Percentiles rank a stretch among this genome's conserved stretches.
Conservation (phyloP, 768 basidiomycete species). For the Lentinula sp. region DNA sequence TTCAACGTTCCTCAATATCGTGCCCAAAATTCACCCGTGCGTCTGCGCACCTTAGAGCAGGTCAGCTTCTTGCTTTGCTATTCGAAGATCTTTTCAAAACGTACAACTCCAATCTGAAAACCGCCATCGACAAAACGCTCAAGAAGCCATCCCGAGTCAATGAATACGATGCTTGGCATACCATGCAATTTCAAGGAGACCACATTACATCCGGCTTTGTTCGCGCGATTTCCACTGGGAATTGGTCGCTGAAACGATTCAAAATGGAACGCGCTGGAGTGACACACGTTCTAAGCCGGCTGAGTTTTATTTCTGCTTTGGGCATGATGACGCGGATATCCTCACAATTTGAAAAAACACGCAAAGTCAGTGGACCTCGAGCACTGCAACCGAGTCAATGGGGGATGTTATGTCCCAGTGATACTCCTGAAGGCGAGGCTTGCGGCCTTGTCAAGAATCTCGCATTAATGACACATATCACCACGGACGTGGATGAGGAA, state of each 20-base stretch:
- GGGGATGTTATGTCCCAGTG: slow-evolving; percentile 97
- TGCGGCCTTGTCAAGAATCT: slow-evolving; percentile 98
- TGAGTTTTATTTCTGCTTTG: slow-evolving; percentile 94
- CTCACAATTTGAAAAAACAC: slow-evolving; percentile 98
- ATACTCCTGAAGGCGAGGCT: slow-evolving; percentile 99
- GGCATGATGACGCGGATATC: slow-evolving; percentile 99
- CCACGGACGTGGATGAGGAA: slow-evolving; percentile 95
- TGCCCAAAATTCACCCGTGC: slow-evolving; percentile 6
- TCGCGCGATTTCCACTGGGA: slow-evolving; percentile 96
- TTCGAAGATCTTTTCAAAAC: slow-evolving; percentile 99
- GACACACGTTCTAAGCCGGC: slow-evolving; percentile 91
- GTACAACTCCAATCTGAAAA: slow-evolving; percentile 93
- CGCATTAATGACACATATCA: slow-evolving; percentile 99
- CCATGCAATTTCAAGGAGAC: slow-evolving; percentile 94
- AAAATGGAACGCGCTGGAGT: slow-evolving; percentile 99
- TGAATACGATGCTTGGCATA: slow-evolving; percentile 92
- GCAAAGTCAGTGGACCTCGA: slow-evolving; percentile 96
- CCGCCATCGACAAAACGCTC: slow-evolving; percentile 92
- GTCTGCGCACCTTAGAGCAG: slow-evolving; percentile 53
- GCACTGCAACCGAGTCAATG: slow-evolving; percentile 98
- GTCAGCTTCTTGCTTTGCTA: slow-evolving; percentile 89
- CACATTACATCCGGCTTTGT: slow-evolving; percentile 94
- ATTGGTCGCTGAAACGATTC: slow-evolving; percentile 98
- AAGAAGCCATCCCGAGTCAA: slow-evolving; percentile 93
- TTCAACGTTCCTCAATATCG: slow-evolving; percentile 1